Evolutionary conservation across 1,284 basidiomycete genomes (phyloP).

Genomic region (Heterobasidion parviporum): DNA sequence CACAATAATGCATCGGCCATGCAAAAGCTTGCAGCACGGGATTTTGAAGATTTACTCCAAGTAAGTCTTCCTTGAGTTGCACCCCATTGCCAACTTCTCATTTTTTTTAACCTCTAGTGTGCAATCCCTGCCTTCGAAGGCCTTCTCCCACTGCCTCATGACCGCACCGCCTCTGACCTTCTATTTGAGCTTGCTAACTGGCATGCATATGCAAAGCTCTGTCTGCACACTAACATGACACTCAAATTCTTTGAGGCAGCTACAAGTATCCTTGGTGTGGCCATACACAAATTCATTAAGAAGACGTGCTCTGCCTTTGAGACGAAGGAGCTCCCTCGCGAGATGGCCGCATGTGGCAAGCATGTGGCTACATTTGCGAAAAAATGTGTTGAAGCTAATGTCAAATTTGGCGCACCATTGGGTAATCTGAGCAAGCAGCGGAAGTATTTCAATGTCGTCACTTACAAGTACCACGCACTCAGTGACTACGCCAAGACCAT

Average conservation of each 20-base stretch:
- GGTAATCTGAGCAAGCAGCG: background rate
- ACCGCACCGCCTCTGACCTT: slow-evolving; percentile 15
- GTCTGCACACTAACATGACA: slow-evolving; percentile 19
- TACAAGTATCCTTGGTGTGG: slow-evolving; percentile 13
- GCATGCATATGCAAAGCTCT: slow-evolving; percentile 24
- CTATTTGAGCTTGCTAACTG: slow-evolving; percentile 19
- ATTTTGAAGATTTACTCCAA: slow-evolving; percentile 23
- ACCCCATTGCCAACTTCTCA: background rate
- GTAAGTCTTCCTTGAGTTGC: slow-evolving; percentile 6
- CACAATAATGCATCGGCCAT: slow-evolving; percentile 16
- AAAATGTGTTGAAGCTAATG: background rate
- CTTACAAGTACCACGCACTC: slow-evolving; percentile 16
- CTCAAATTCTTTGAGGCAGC: slow-evolving; percentile 10
- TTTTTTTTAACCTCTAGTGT: slow-evolving; percentile 13
- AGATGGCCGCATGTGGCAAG: background rate
- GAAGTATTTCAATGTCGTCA: slow-evolving; percentile 10
- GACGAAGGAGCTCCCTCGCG: background rate
- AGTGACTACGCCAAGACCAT: slow-evolving; percentile 14
- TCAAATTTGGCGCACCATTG: too few relatives aligned
- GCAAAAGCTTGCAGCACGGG: slow-evolving; percentile 19
- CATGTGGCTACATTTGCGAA: background rate
- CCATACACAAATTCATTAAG: slow-evolving; percentile 13
- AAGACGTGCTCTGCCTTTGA: background rate
- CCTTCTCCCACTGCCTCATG: slow-evolving; percentile 15
- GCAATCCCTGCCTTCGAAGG: slow-evolving; percentile 22